Evolutionary conservation across 352 stramenopile species (phyloP), one percentile per base, ranked within the genome.

Genomic region (Bremia lactucae): DNA sequence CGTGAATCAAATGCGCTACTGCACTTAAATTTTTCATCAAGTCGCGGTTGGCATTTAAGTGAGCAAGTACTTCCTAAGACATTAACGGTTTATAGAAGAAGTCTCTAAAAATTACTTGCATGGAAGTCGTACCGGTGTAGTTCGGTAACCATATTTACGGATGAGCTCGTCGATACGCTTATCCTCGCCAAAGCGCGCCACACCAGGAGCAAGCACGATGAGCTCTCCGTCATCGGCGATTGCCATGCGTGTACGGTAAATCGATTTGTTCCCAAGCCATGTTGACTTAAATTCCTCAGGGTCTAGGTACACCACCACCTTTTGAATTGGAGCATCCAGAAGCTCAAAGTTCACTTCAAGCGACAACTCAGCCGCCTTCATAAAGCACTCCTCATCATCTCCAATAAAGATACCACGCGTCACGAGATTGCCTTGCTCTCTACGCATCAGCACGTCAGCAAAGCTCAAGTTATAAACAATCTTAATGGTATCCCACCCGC

Each of bases 251-350:
- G 95, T 98, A 34, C 95, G 69, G 55, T 98, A 98, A 51, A 98
- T 97, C 23, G 86, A 86, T 61, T 98, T 98, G 72, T 98, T 98
- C 6, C 93, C 95, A 10, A 98, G 63, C 95, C 95, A 98, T 8
- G 94, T 98, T 5, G 94, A 97, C 59, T 97, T 95, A 73, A 98
- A 98, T 59, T 98, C 93, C 18, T 97, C 63, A 15, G 81, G 73
- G 44, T 98, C 94, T 31, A 98, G 53, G 54, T 95, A 97, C n/a
- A 97, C 94, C 1, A 98, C 92, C 14, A 97, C 78, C 52, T 96
- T 97, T 35, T 88, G 72, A 3, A 97, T 63, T 7, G 90, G 72
- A 9, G 68, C 75, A 7, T 97, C 84, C 38, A 98, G 42, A 35
- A 98, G 57, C 54, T 94, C 87, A 50, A 98, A 98, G 58, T 98